A percentile compares a stretch with the other conserved stretches of the same genome.
Evolutionary conservation across 805 yeast species (phyloP).

Genomic region (Cyberlindnera misumaiensis): DNA sequence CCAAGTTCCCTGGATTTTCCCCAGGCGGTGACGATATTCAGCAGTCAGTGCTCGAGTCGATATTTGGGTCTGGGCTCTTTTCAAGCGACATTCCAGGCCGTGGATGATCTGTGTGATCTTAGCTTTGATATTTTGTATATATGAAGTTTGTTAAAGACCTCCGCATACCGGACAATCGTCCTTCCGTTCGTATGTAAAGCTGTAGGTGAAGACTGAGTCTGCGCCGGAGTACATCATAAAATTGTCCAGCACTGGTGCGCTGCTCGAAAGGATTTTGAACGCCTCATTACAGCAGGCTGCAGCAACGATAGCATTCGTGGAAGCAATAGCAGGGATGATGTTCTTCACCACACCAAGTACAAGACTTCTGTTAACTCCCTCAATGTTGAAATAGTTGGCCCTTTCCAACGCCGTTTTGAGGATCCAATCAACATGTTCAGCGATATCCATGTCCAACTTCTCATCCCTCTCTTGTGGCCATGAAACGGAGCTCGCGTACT

Average conservation of each 20-base stretch:
- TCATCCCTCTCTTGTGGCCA: constrained; percentile 55
- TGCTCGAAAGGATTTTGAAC: constrained; percentile 66
- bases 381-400: constrained; percentile 58
- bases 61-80: constrained; percentile 16
- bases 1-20: too few relatives aligned
- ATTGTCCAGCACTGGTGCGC: constrained; percentile 61
- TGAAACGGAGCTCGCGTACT: constrained; percentile 74
- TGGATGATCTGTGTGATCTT: neutral
- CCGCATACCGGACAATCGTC: constrained; percentile 79
- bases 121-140: neutral
- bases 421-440: constrained; percentile 61
- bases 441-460: constrained; percentile 61
- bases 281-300: constrained; percentile 85
- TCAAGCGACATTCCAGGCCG: neutral
- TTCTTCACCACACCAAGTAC: constrained; percentile 86
- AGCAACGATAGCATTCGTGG: constrained; percentile 89
- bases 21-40: neutral
- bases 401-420: constrained; percentile 46
- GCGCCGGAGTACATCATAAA: constrained; percentile 87
- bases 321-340: constrained; percentile 90
- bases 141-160: constrained; percentile 11
- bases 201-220: constrained; percentile 67
- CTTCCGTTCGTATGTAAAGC: constrained; percentile 56
- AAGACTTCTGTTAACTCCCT: constrained; percentile 62
- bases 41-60: constrained; percentile 6